Base-by-base conservation (phyloP, 2,329 filamentous ascomycete genomes). In the Trichoderma oligosporum region DNA sequence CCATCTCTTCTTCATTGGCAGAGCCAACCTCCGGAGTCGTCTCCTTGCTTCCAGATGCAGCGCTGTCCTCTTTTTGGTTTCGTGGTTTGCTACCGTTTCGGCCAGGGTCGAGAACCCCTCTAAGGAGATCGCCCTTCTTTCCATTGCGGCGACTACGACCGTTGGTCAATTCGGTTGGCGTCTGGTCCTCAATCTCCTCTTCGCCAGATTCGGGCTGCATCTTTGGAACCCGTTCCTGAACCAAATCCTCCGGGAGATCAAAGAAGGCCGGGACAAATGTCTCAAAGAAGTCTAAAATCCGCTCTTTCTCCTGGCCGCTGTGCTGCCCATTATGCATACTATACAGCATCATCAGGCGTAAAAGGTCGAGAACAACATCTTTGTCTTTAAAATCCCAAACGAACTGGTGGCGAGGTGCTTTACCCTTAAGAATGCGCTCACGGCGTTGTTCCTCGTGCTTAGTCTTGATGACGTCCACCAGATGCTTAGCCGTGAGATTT, bases 361-460 rank as follows among this genome's bases (percentile, higher is more conserved):
- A 74, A 38, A 84, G 72, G 63, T 86, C 82, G 35, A 84, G 70
- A 11, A 91, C 75, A 11, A 91, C 82, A 46, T 85, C 84, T 62
- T 84, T 81, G 65, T 92, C 88, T 27, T 80, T 76, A 65, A 97
- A 91, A 16, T 81, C 78, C 75, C 88, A 93, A 42, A 84, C 78
- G 69, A 91, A 88, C 70, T 96, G 93, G 67, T 87, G 83, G 45
- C 82, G 83, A 14, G 83, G 79, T 5, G 83, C 78, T 59, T 82
- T 82, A 63, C 78, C 78, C 68, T 80, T 84, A 46, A 84, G 79
- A 62, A 80, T 82, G 60, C 86, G 83, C 64, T 86, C 78, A 51
- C 89, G 88, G 67, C 89, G 86, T 69, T 93, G 89, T 72, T 97
- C 92, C 70, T 97, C 92, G 64, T 93, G 88, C 71, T 91, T 95